These are phyloP conservation scores for Penicillium atrosanguineum DNA, from an alignment of 495 filamentous ascomycete genomes.

Conservation along the genomic window DNA sequence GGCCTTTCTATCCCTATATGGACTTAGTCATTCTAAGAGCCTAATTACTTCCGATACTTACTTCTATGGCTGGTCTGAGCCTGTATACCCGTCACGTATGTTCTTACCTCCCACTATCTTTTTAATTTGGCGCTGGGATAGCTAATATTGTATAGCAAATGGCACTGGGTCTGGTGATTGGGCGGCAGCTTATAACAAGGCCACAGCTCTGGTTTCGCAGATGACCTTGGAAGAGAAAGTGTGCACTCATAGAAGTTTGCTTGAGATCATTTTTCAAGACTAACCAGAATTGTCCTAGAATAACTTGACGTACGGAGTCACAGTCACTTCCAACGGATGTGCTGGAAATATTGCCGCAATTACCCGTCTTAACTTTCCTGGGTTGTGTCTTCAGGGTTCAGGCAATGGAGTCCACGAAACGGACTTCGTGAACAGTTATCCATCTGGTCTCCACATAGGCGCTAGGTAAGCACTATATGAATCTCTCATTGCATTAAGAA, in stretches of 20 bases:
- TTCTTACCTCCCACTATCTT: not conserved
- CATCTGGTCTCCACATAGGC: conserved; percentile 56
- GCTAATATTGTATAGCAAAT: conserved; percentile 13
- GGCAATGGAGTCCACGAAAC: conserved; percentile 59
- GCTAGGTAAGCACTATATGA: conserved; percentile 23
- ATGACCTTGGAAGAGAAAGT: conserved; percentile 61
- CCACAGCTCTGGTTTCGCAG: conserved; percentile 46
- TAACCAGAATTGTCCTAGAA: no score
- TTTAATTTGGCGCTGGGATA: not conserved
- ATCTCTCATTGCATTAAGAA: not conserved
- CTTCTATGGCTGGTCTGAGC: conserved; percentile 57
- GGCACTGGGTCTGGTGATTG: conserved; percentile 33
- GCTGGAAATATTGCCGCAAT: conserved; percentile 50
- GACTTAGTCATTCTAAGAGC: conserved; percentile 10
- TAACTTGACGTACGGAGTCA: conserved; percentile 44
- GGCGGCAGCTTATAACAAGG: conserved; percentile 49
- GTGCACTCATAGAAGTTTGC: not conserved
- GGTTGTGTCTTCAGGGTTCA: conserved; percentile 62
- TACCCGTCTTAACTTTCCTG: conserved; percentile 55
- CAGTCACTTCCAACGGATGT: conserved; percentile 42
- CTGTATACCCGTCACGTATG: conserved; percentile 53
- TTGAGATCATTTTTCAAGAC: not conserved
- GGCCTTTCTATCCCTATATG: conserved; percentile 17
- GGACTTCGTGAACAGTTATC: conserved; percentile 59
- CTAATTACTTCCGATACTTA: conserved; percentile 22